A percentile compares a stretch with the other conserved stretches of the same genome.
These are phyloP conservation scores for Tetraselmis striata DNA, from an alignment of 139 green algal species.

Conservation along the genomic window DNA sequence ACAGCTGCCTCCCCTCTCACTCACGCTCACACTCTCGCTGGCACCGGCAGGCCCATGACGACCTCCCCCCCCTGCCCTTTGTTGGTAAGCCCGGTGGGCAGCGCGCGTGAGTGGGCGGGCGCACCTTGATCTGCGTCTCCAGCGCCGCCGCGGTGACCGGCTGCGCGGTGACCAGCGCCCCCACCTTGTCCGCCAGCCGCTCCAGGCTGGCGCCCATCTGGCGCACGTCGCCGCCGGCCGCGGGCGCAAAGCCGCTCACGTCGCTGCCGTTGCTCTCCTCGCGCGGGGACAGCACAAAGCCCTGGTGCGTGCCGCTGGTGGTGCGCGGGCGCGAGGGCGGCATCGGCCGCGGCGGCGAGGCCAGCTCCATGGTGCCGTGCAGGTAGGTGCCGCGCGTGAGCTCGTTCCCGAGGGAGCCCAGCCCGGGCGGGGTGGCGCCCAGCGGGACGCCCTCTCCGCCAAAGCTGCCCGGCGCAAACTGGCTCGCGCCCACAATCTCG, in stretches of 20 bases:
- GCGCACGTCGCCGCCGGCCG: not conserved
- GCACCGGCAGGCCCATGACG: too few species aligned
- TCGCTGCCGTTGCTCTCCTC: not conserved
- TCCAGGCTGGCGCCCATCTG: not conserved
- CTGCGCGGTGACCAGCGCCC: not conserved
- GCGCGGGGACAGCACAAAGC: not conserved
- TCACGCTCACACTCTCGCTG: too few species aligned
- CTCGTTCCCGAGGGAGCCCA: not conserved
- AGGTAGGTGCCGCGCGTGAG: not conserved
- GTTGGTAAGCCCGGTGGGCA: too few species aligned
- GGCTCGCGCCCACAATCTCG: not conserved
- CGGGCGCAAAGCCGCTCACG: not conserved
- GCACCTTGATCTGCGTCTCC: not conserved
- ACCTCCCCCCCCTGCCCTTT: too few species aligned
- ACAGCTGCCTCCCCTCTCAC: too few species aligned
- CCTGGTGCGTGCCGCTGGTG: not conserved
- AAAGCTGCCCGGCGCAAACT: not conserved
- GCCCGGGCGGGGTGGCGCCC: not conserved
- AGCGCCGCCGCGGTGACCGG: not conserved
- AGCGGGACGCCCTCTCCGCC: not conserved
- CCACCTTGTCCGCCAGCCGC: not conserved
- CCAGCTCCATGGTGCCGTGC: not conserved
- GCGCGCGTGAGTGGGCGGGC: too few species aligned
- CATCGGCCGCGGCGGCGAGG: too few species aligned
- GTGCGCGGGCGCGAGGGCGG: too few species aligned